A percentile compares a stretch with the other conserved stretches of the same genome.
Evolutionary conservation across 1,139 yeast genomes (phyloP).

Genomic region (Geotrichum restrictum): DNA sequence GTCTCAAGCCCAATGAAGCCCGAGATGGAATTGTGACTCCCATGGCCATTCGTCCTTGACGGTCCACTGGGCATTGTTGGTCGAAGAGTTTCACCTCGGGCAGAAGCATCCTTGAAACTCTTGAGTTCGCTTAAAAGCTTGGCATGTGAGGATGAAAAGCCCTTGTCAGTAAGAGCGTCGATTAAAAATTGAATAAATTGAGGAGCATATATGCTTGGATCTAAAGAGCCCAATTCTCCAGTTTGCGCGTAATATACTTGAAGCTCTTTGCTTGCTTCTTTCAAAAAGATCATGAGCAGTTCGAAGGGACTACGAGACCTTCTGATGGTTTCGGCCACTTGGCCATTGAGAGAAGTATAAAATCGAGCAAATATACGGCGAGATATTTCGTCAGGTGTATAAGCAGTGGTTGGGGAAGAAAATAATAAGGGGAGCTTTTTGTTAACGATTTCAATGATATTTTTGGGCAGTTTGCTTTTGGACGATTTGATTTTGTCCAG

Average conservation of each 20-base stretch:
- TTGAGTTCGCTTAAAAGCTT: conserved; percentile 35
- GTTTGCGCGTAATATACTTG: conserved; percentile 2
- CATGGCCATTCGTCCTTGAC: conserved; percentile 7
- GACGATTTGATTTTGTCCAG: conserved; percentile 15
- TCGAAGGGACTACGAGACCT: conserved; percentile 55
- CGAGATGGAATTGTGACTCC: conserved; percentile 7
- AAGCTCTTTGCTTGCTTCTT: conserved; percentile 61
- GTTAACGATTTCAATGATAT: conserved; percentile 5
- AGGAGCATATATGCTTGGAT: conserved; percentile 46
- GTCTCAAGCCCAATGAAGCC: conserved; percentile 6
- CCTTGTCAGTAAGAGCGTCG: conserved; percentile 43
- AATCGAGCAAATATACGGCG: conserved; percentile 23
- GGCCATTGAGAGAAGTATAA: conserved; percentile 16
- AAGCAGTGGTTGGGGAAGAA: conserved; percentile 1
- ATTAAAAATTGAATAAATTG: conserved; percentile 56
- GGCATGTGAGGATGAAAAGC: conserved; percentile 28
- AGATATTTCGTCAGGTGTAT: conserved; percentile 19
- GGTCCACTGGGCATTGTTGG: conserved; percentile 6
- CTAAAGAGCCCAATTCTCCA: conserved; percentile 41
- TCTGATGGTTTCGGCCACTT: conserved; percentile 26
- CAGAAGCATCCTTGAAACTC: conserved; percentile 28
- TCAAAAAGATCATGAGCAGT: conserved; percentile 60
- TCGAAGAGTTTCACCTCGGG: conserved; percentile 17
- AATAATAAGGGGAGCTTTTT: conserved; percentile 1
- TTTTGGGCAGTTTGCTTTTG: conserved; percentile 14